phyloP scores from a whole-genome alignment of 2,329 filamentous ascomycete genomes.

The Dothideomycetidae sp. region DNA sequence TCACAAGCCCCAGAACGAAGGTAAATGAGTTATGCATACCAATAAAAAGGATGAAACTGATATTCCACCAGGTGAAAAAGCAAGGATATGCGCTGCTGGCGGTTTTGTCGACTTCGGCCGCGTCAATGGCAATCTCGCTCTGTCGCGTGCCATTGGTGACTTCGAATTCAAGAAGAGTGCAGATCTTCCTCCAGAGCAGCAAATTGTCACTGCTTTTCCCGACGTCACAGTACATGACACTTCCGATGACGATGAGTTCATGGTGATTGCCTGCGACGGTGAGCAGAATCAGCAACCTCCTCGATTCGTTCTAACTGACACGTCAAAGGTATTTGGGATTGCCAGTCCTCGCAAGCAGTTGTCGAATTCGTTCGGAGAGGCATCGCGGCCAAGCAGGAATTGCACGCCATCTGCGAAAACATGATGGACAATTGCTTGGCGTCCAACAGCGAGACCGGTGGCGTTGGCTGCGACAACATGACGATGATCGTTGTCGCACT shows the following conservation, averaged over 20 bases:
- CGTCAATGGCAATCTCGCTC: constrained; percentile 92
- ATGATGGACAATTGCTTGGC: constrained; percentile 99
- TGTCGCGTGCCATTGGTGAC: constrained; percentile 94
- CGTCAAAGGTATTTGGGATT: constrained; percentile 87
- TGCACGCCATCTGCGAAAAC: constrained; percentile 94
- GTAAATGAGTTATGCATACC: no score
- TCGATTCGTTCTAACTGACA: constrained; percentile 12
- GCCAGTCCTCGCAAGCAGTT: constrained; percentile 94
- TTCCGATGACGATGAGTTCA: constrained; percentile 85
- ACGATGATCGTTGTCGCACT: constrained; percentile 88
- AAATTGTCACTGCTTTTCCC: constrained; percentile 94
- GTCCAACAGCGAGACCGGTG: constrained; percentile 93
- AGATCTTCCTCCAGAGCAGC: constrained; percentile 90
- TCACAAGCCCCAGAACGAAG: constrained; percentile 97
- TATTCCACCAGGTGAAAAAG: constrained; percentile 88
- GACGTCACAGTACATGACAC: constrained; percentile 88
- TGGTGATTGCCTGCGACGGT: constrained; percentile 89
- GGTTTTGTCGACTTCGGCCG: constrained; percentile 97
- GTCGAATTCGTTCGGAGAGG: constrained; percentile 93
- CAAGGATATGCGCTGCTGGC: constrained; percentile 85
- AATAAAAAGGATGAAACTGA: no score
- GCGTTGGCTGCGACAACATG: constrained; percentile 99
- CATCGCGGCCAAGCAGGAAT: constrained; percentile 88
- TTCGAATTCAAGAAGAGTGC: constrained; percentile 99
- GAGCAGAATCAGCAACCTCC: constrained; percentile 23